Conservation (phyloP, 1,284 basidiomycete species). For the Trametes sp. region DNA sequence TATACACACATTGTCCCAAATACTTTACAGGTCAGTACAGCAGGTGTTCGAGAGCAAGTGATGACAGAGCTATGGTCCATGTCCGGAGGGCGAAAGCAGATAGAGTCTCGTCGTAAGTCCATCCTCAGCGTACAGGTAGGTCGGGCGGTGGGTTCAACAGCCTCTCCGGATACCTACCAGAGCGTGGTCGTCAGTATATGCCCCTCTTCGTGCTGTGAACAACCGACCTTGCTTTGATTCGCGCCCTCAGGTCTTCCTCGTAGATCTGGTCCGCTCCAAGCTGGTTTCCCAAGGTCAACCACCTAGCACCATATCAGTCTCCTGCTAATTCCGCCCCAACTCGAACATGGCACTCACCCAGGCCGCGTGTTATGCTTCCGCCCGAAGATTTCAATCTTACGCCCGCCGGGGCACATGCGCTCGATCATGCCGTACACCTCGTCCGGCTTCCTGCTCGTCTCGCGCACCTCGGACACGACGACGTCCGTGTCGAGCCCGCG, state of each 20-base stretch:
- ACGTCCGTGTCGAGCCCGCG: slow-evolving; percentile 94
- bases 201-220: background rate
- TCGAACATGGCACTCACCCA: slow-evolving; percentile 69
- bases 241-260: slow-evolving; percentile 78
- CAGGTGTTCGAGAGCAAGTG: slow-evolving; percentile 20
- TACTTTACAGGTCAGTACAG: slow-evolving; percentile 24
- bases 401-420: slow-evolving; percentile 87
- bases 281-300: slow-evolving; percentile 93
- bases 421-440: slow-evolving; percentile 96
- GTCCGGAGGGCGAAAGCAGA: slow-evolving; percentile 12
- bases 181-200: background rate
- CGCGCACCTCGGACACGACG: slow-evolving; percentile 95
- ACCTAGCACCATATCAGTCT: slow-evolving; percentile 47
- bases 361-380: slow-evolving; percentile 91
- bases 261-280: slow-evolving; percentile 87
- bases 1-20: slow-evolving; percentile 16
- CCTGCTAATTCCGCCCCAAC: background rate
- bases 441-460: slow-evolving; percentile 97
- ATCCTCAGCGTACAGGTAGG: slow-evolving; percentile 12
- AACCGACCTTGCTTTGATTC: slow-evolving; percentile 61
- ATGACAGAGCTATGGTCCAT: slow-evolving; percentile 28
- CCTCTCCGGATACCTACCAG: slow-evolving; percentile 25
- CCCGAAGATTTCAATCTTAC: slow-evolving; percentile 98
- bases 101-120: slow-evolving; percentile 9
- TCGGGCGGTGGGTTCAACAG: slow-evolving; percentile 23